Conservation (phyloP, 2,329 filamentous ascomycete genomes). For the Myotisia sp. region DNA sequence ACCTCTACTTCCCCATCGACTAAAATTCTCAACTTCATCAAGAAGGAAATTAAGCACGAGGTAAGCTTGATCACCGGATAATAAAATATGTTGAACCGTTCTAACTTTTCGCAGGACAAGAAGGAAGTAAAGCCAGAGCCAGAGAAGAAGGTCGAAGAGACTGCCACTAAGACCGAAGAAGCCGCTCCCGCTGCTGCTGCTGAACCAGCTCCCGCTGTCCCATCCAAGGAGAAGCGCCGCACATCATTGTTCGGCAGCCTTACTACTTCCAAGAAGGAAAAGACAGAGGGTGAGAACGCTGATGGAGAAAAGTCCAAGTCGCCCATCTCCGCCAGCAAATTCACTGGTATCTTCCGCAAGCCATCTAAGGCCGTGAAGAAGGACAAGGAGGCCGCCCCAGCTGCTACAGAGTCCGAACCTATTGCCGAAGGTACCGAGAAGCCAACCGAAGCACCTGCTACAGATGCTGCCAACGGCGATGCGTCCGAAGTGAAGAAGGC, state of each 20-base stretch:
- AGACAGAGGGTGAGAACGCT: conserved; percentile 33
- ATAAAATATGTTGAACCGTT: too few species aligned
- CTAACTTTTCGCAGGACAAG: conserved; percentile 15
- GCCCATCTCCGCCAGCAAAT: conserved; percentile 20
- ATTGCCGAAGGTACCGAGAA: conserved; percentile 19
- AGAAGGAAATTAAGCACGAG: conserved; percentile 21
- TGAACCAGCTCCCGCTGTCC: conserved; percentile 27
- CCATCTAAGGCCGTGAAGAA: conserved; percentile 36
- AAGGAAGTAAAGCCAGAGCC: conserved; percentile 13
- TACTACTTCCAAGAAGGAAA: conserved; percentile 39
- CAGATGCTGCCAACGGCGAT: conserved; percentile 17
- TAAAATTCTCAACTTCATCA: conserved; percentile 21
- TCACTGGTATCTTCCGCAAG: conserved; percentile 36
- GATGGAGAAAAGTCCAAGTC: conserved; percentile 29
- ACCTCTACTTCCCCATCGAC: conserved; percentile 21
- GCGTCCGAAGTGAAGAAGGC: conserved; percentile 10
- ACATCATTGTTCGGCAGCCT: conserved; percentile 42
- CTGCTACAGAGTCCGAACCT: conserved; percentile 15
- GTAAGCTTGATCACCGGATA: conserved; percentile 11
- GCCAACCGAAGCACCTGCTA: conserved; percentile 12
- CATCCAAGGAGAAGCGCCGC: conserved; percentile 37
- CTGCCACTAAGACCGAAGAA: conserved; percentile 10
- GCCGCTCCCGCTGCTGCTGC: conserved; percentile 18
- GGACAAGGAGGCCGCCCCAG: conserved; percentile 22
- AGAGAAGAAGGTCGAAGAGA: conserved; percentile 12